These are phyloP conservation scores for Aspergillaceae sp. DNA, from an alignment of 2,329 filamentous ascomycete genomes.

Conservation along the genomic window DNA sequence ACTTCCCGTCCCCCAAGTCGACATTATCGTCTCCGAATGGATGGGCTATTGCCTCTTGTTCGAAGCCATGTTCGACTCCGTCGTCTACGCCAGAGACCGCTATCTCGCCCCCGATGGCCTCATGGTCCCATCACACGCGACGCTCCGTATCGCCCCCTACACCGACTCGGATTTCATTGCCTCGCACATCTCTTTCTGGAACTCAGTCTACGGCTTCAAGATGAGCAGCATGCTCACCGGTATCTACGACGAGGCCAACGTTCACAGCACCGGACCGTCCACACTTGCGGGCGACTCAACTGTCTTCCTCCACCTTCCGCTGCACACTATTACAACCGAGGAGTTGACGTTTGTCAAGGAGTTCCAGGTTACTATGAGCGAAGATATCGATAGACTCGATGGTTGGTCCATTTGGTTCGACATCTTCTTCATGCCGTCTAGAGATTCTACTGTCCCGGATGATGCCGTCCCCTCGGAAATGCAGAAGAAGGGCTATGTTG, in stretches of 20 bases:
- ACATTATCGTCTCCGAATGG: slow-evolving; percentile 95
- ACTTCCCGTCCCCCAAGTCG: slow-evolving; percentile 69
- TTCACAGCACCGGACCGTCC: slow-evolving; percentile 58
- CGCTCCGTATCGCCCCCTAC: slow-evolving; percentile 72
- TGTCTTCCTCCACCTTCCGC: slow-evolving; percentile 65
- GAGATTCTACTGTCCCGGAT: slow-evolving; percentile 41
- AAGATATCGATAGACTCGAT: slow-evolving; percentile 63
- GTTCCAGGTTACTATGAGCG: slow-evolving; percentile 55
- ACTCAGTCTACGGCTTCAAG: slow-evolving; percentile 87
- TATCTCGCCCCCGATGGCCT: slow-evolving; percentile 74
- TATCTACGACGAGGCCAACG: slow-evolving; percentile 72
- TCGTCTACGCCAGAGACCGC: slow-evolving; percentile 77
- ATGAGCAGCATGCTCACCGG: slow-evolving; percentile 83
- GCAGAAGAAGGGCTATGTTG: slow-evolving; percentile 55
- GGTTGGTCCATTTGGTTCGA: slow-evolving; percentile 92
- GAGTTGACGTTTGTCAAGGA: slow-evolving; percentile 68
- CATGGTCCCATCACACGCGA: slow-evolving; percentile 78
- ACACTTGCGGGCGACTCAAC: slow-evolving; percentile 46
- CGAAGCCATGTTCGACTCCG: slow-evolving; percentile 91
- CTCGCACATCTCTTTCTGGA: slow-evolving; percentile 78
- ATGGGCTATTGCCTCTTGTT: slow-evolving; percentile 94
- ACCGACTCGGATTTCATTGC: slow-evolving; percentile 67
- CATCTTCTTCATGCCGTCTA: slow-evolving; percentile 70
- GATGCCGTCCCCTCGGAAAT: slow-evolving; percentile 53
- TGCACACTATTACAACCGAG: slow-evolving; percentile 61